Percentiles rank a stretch among this genome's conserved stretches.
These are phyloP conservation scores for Coniferiporia sulphurascens DNA, from an alignment of 1,284 basidiomycete genomes.

Conservation along the genomic window DNA sequence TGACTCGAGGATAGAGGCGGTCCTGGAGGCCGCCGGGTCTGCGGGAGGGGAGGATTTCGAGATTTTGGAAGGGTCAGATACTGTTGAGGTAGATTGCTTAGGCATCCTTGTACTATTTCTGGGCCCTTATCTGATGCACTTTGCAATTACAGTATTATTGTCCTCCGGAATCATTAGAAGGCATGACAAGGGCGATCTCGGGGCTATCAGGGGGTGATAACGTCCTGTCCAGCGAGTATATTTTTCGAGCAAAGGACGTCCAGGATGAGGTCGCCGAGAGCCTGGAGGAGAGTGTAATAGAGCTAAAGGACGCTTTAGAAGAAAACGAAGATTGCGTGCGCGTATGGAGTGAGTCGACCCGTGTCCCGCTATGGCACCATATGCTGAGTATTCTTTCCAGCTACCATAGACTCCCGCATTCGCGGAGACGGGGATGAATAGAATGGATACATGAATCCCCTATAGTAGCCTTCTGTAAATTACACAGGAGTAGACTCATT, in stretches of 20 bases:
- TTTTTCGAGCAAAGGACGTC: constrained; percentile 41
- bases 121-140: background rate
- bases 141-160: constrained; percentile 13
- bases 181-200: constrained; percentile 26
- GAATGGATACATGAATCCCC: background rate
- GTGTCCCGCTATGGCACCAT: constrained; percentile 21
- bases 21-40: constrained; percentile 33
- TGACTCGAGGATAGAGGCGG: constrained; percentile 27
- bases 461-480: background rate
- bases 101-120: constrained; percentile 1
- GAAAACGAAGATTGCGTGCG: constrained; percentile 58
- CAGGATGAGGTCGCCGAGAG: constrained; percentile 35
- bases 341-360: constrained; percentile 51
- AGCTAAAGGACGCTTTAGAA: constrained; percentile 52
- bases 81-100: constrained; percentile 25
- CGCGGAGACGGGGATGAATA: constrained; percentile 4
- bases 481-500: background rate
- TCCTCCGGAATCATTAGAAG: constrained; percentile 18
- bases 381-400: background rate
- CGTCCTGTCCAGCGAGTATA: constrained; percentile 50
- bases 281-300: constrained; percentile 39
- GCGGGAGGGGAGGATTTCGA: constrained; percentile 41
- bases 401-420: constrained; percentile 15
- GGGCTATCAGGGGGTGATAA: constrained; percentile 20
- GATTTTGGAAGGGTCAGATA: constrained; percentile 40